Evolutionary conservation across 306 rosid genomes (phyloP).

Genomic region (Casuarina glauca): DNA sequence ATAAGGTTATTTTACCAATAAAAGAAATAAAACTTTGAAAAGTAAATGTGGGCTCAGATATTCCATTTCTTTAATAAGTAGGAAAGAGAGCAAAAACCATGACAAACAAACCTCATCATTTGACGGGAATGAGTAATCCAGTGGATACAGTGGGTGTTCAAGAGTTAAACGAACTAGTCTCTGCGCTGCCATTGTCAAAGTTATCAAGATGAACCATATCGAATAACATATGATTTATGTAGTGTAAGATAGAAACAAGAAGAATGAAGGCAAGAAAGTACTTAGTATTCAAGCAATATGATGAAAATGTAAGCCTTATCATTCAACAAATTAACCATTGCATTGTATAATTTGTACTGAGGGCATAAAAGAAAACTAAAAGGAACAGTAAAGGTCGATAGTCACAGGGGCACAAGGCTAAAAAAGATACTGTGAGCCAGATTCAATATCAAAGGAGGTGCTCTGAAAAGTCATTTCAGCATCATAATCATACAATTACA

Average conservation of each 20-base stretch:
- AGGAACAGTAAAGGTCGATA: not conserved
- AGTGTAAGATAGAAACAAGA: conserved; percentile 5
- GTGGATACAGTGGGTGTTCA: conserved; percentile 65
- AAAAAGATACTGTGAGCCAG: not conserved
- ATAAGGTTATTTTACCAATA: too few relatives aligned
- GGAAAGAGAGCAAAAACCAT: not conserved
- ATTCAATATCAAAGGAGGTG: not conserved
- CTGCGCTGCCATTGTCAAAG: conserved; percentile 54
- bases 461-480: not conserved
- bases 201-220: conserved; percentile 33
- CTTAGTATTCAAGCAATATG: not conserved
- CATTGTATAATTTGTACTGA: not conserved
- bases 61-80: not conserved
- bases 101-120: conserved; percentile 54
- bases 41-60: conserved; percentile 6
- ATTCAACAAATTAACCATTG: not conserved
- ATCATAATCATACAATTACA: not conserved
- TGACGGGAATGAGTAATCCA: conserved; percentile 61
- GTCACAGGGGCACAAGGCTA: not conserved
- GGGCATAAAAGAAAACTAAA: not conserved
- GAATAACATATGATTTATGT: not conserved
- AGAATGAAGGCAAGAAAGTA: conserved; percentile 8
- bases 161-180: conserved; percentile 71
- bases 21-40: not conserved
- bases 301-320: not conserved